Evolutionary conservation across 2,329 filamentous ascomycete genomes (phyloP).

Genomic region (Aspergillus cejpii): DNA sequence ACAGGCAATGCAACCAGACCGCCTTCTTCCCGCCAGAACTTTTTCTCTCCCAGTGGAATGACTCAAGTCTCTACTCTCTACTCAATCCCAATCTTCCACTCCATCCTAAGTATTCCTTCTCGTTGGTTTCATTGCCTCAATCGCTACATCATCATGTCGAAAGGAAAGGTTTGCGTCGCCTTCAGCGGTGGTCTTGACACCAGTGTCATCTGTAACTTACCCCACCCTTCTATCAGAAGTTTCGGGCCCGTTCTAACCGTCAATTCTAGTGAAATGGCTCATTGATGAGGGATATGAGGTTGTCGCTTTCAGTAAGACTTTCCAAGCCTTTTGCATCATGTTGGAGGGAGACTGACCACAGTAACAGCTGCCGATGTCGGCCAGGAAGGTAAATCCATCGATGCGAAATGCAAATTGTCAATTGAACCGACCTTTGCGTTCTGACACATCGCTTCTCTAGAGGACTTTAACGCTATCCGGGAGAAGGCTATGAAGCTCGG

Average conservation of each 20-base stretch:
- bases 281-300: conserved; percentile 52
- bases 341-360: conserved; percentile 10
- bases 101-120: background rate
- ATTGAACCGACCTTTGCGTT: background rate
- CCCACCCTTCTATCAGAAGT: conserved; percentile 17
- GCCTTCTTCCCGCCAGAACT: background rate
- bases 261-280: conserved; percentile 36
- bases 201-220: conserved; percentile 47
- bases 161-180: conserved; percentile 3
- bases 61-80: background rate
- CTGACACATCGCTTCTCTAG: conserved; percentile 30
- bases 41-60: background rate
- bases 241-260: conserved; percentile 14
- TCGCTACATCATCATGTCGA: conserved; percentile 2
- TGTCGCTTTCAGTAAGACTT: conserved; percentile 51
- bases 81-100: background rate
- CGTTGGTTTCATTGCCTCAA: background rate
- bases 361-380: conserved; percentile 60
- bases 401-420: background rate
- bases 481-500: conserved; percentile 65
- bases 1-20: background rate
- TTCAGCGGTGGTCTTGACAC: conserved; percentile 53
- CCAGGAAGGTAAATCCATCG: conserved; percentile 49
- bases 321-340: background rate
- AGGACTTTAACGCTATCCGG: conserved; percentile 67